Base-by-base conservation (phyloP, 1,284 basidiomycete genomes). In the Trametes sp. region DNA sequence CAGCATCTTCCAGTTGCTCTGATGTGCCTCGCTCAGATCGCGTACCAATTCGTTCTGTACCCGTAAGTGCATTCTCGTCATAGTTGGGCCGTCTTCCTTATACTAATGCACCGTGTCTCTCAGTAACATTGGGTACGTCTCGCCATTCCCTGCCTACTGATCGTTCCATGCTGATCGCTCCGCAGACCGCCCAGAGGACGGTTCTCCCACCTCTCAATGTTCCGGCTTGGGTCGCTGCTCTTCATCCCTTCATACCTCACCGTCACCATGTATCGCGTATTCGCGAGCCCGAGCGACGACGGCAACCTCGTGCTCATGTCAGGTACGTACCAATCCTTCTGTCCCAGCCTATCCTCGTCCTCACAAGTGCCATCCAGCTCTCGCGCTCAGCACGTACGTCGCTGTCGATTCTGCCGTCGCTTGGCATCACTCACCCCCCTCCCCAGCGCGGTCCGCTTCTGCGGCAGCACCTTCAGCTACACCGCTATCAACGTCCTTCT, bases 1-100 rank as follows among this genome's bases (percentile, higher is more conserved):
- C 24, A 13, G 31, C 42, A 5, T 57, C 54, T 28, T 59, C 41
- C 64, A 93, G 91, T 92, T 73, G 90, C 90, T 13, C 70, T 93
- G 54, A 93, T 93, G 90, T 92, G 89, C 73, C 82, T 93, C 29
- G 88, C 87, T 53, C 90, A 92, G 72, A 92, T 93, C 64, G 85
- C 85, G n/a, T 93, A 92, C 71, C 90, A 93, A 70, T 93, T 93
- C 70, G 87, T 92, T 72, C 82, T 94, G 46, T 96, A 95, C 81
- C 93, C 94, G 86, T 81, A 69, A 70, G 82, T 79, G 4, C 21
- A n/a, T 4, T n/a, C 11, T n/a, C n/a, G 14, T 23, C 7, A 13
- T 14, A 24, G 11, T 21, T 29, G 11, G 19, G 13, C 13, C 21
- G 9, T 21, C 3, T 5, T 42, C 19, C 14, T 7, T 16, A 21